A percentile compares a stretch with the other conserved stretches of the same genome.
phyloP scores from a whole-genome alignment of 2,329 filamentous ascomycete species.

The Alternaria conjuncta region DNA sequence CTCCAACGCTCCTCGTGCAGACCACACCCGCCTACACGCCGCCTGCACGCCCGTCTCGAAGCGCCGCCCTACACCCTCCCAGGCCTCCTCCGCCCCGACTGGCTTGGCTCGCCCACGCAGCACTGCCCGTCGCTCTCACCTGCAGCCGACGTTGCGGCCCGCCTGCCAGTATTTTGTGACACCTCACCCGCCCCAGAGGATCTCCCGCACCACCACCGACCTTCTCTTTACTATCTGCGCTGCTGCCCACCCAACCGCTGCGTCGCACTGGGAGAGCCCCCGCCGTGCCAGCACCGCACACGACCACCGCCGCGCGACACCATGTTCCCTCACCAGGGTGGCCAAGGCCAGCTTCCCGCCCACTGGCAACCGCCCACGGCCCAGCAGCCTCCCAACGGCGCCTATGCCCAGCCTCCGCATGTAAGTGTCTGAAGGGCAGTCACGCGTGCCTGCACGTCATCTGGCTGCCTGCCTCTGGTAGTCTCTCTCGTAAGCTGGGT shows the following conservation, averaged over 20 bases:
- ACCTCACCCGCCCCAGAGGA: conserved; percentile 36
- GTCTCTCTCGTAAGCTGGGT: conserved; percentile 12
- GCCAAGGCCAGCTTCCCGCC: conserved; percentile 47
- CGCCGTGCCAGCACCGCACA: conserved; percentile 36
- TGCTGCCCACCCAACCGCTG: conserved; percentile 1
- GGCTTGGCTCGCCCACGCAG: conserved; percentile 17
- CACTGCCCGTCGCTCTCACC: conserved; percentile 30
- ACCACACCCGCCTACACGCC: neutral
- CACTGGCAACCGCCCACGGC: conserved; percentile 47
- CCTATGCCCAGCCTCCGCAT: conserved; percentile 46
- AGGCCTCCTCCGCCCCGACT: conserved; percentile 1
- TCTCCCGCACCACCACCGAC: conserved; percentile 29
- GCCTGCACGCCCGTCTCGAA: neutral
- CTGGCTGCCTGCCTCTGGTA: neutral
- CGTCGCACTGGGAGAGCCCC: conserved; percentile 29
- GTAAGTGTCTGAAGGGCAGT: conserved; percentile 34
- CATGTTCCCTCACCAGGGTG: conserved; percentile 47
- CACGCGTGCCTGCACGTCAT: conserved; percentile 14
- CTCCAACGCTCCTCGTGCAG: neutral
- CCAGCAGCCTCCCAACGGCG: conserved; percentile 44
- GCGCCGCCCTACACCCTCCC: conserved; percentile 4
- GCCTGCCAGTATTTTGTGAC: conserved; percentile 35
- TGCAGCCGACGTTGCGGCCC: conserved; percentile 44
- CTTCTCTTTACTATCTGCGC: neutral
- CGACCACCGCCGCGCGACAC: conserved; percentile 2